Evolutionary conservation across 176 grass and related monocot species (phyloP), one percentile per base, ranked within the genome.

Genomic region (Otatea glauca): DNA sequence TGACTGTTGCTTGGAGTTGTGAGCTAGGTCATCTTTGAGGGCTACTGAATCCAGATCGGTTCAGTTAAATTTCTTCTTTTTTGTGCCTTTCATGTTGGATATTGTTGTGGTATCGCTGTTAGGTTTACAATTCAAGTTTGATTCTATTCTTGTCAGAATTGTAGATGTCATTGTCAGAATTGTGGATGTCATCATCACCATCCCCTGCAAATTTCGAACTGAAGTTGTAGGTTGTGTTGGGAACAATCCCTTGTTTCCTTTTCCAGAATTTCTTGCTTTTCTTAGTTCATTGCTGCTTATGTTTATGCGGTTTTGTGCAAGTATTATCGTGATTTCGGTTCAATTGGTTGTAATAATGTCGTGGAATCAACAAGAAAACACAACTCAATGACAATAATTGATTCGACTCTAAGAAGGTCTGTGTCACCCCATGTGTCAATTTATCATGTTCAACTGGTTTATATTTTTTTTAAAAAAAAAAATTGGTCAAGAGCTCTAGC

Each of bases 21-120:
- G 37, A 24, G 54, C 13, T 65, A 84, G 81, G 56, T 56, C 66
- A 64, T 65, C 74, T 79, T 83, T 58, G 51, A 38, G 34, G 32
- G 20, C 44, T 35, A 25, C 24, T 53, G 49, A 85, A 66, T 88
- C 58, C 60, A 51, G 50, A 73, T 9, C n/a, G 27, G 29, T 67
- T 78, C 32, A 47, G 23, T 41, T 59, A 12, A 78, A 47, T 51
- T 37, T 14, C 9, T 41, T 27, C 5, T 32, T 66, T 49, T 23
- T 50, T 43, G 47, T 12, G 12, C 11, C 11, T 43, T 81, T 80
- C 25, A 0, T 66, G 2, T 69, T 85, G n/a, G 23, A 32, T 85
- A 25, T 84, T 55, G 9, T 7, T 65, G 23, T 74, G 58, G 55
- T 73, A 64, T 66, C 0, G 5, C 9, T n/a, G 43, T 34, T 77